Evolutionary conservation across 495 filamentous ascomycete species (phyloP), one percentile per base, ranked within the genome.

Genomic region (Neurospora terricola): DNA sequence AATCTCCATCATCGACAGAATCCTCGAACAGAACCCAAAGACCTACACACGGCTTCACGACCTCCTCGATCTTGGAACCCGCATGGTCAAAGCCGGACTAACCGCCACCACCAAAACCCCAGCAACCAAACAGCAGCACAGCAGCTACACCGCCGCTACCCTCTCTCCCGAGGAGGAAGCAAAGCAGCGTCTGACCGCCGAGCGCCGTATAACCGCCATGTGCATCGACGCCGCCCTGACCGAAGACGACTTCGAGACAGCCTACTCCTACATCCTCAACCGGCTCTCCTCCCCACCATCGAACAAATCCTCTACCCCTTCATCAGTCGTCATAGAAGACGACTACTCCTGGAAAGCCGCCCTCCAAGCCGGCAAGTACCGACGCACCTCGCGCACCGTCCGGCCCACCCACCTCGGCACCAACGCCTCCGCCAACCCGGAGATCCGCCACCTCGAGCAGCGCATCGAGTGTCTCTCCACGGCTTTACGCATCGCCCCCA

Each of bases 221-320:
- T 94, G 95, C 76, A 91, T 98, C 59, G 91, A 95, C 76, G 91
- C 94, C 6, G 93, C 95, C 38, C 87, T 98, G 1, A 83, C 85
- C 6, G 93, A 94, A 79, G 89, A 96, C 76, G 96, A 99, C 78
- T 98, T 98, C 75, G 95, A 97, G 75, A 98, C 96, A 1, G 96
- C 96, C 30, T 98, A 98, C 82, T 97, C 94, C 14, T 97, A 96
- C 82, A 91, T 97, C 40, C 88, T 96, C 73, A 97, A 88, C 76
- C 85, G 88, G 11, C 79, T 92, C 16, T 80, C 73, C 40, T 70
- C 74, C 16, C 30, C 71, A 5, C 68, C 39, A 45, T 69, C 16
- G 54, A 66, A 66, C 27, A 34, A 34, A 18, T 75, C 73, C 48
- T 68, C 38, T 21, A 48, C 73, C n/a, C 42, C 42, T 71, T 66